phyloP scores from a whole-genome alignment of 768 basidiomycete species.

The Nidula microcarpa region DNA sequence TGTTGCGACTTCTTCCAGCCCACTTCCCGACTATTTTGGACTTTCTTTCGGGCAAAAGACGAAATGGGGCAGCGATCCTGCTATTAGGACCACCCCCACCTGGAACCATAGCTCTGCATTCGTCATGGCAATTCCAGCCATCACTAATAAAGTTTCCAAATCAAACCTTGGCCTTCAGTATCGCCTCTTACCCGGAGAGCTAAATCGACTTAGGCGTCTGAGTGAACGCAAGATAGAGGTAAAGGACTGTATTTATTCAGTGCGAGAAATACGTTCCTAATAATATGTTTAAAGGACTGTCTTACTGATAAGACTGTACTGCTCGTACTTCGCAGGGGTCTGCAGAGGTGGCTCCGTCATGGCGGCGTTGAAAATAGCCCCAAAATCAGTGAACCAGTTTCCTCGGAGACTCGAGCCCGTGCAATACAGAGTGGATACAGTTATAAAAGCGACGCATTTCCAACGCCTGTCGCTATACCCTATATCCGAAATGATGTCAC shows the following conservation, averaged over 20 bases:
- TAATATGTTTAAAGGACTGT: no score
- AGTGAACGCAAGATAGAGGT: slow-evolving; percentile 3
- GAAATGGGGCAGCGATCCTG: slow-evolving; percentile 21
- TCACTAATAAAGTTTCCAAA: slow-evolving; percentile 7
- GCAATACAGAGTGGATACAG: no score
- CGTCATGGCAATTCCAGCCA: slow-evolving; percentile 27
- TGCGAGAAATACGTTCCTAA: no score
- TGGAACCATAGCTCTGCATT: slow-evolving; percentile 23
- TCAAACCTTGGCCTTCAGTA: slow-evolving; percentile 7
- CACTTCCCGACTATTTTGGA: slow-evolving; percentile 20
- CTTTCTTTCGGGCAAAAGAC: slow-evolving; percentile 26
- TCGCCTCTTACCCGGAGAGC: slow-evolving; percentile 16
- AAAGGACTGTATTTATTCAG: neutral
- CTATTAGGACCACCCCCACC: slow-evolving; percentile 23
- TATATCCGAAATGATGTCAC: slow-evolving; percentile 3
- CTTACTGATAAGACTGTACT: no score
- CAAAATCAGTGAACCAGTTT: no score
- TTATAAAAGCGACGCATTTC: no score
- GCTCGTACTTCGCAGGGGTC: no score
- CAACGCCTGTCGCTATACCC: no score
- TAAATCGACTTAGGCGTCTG: slow-evolving; percentile 17
- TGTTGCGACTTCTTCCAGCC: no score
- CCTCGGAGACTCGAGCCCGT: no score
- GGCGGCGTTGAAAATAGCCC: no score
- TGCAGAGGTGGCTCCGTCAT: no score